These are phyloP conservation scores for Scleroderma bovista DNA, from an alignment of 768 basidiomycete species.

Conservation along the genomic window DNA sequence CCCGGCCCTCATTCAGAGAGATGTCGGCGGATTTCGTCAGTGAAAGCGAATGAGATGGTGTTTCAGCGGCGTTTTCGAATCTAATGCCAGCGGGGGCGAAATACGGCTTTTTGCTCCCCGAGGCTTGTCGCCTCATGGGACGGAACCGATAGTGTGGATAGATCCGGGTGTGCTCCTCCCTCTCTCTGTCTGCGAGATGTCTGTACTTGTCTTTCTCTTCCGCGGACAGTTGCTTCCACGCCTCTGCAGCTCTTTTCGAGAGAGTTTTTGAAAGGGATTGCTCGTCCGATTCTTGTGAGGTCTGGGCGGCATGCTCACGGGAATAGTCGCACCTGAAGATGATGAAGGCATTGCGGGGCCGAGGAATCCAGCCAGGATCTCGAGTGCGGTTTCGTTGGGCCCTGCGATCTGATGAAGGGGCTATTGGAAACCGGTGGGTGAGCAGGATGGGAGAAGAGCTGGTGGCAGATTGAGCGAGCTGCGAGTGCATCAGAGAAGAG, in stretches of 20 bases:
- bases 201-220: slow-evolving; percentile 48
- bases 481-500: neutral
- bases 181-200: slow-evolving; percentile 49
- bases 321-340: slow-evolving; percentile 67
- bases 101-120: slow-evolving; percentile 12
- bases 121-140: slow-evolving; percentile 40
- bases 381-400: slow-evolving; percentile 35
- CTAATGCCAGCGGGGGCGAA: slow-evolving; percentile 10
- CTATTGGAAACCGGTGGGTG: slow-evolving; percentile 7
- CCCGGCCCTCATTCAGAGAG: slow-evolving; percentile 1
- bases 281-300: slow-evolving; percentile 31
- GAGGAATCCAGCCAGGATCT: slow-evolving; percentile 57
- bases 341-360: slow-evolving; percentile 68
- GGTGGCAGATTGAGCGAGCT: neutral
- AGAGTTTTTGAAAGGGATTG: slow-evolving; percentile 43
- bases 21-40: slow-evolving; percentile 14
- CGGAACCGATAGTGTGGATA: slow-evolving; percentile 63
- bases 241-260: slow-evolving; percentile 72
- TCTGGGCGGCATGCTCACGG: slow-evolving; percentile 36
- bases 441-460: neutral
- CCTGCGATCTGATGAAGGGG: slow-evolving; percentile 36
- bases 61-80: slow-evolving; percentile 2
- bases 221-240: slow-evolving; percentile 57
- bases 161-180: slow-evolving; percentile 47
- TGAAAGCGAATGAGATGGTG: neutral